Base-by-base conservation (phyloP, 139 green algal genomes). In the Auxenochlorella pyrenoidosa region DNA sequence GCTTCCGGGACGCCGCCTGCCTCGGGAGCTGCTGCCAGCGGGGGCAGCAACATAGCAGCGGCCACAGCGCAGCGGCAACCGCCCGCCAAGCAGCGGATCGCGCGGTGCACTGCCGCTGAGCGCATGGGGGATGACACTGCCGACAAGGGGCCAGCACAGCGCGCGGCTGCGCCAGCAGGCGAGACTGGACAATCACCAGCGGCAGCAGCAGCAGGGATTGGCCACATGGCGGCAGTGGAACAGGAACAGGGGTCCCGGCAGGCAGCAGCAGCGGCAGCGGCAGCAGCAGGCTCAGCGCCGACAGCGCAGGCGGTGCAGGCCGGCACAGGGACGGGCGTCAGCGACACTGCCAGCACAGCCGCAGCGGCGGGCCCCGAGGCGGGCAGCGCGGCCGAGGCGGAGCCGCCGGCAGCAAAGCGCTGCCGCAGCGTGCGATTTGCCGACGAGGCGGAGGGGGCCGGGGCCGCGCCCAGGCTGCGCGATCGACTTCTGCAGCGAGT, bases 381-480 rank as follows among this genome's bases (percentile, higher is more conserved):
- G 3, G 13, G 73, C 41, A 21, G 41, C 43, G 30, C 43, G 16
- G 43, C 75, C 58, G 75, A 4, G 30, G 75, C 43, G 16, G 41
- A n/a, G 41, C 26, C 19, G 28, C 26, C 41, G 12, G 75, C 28
- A 1, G 75, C 30, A 43, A 81, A 81, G 75, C 75, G 75, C 13
- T 43, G 75, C 30, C 75, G 75, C 28, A 59, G 30, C 16, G 75
- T 81, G 43, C 43, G 43, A 24, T 81, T 81, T 81, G 75, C 75
- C 28, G 41, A 43, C 30, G 72, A 51, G 18, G 54, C 54, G 10
- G 15, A 63, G 54, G 54, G 54, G 54, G 10, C 54, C 15, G 54
- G 15, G 18, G 15, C 54, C 2, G 54, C 54, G 15, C 54, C 54
- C 13, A 73, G 66, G 32, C 66, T 40, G 66, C 66, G 28, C 66